Conservation (phyloP, 2,329 filamentous ascomycete genomes). For the Aspergillus sp. region DNA sequence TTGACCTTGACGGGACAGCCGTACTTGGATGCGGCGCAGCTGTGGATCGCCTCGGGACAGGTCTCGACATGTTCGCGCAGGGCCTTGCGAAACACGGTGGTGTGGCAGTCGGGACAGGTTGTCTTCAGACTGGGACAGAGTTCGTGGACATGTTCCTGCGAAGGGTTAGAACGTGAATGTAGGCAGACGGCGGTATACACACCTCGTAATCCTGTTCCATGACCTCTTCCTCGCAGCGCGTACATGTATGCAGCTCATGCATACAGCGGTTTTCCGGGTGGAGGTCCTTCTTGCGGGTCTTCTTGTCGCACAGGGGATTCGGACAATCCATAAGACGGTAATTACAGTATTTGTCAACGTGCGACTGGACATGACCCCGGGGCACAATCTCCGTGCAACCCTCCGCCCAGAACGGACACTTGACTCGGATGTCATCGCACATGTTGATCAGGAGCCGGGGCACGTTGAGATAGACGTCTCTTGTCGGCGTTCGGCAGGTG, state of each 20-base stretch:
- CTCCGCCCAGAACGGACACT: conserved; percentile 55
- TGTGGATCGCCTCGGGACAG: conserved; percentile 36
- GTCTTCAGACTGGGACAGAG: conserved; percentile 37
- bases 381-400: conserved; percentile 56
- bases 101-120: conserved; percentile 38
- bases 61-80: conserved; percentile 36
- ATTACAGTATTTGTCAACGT: conserved; percentile 61
- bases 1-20: conserved; percentile 43
- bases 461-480: conserved; percentile 41
- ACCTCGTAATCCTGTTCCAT: conserved; percentile 57
- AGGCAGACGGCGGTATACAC: conserved; percentile 11
- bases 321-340: conserved; percentile 56
- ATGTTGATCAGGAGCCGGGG: conserved; percentile 60
- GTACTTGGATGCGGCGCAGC: conserved; percentile 41
- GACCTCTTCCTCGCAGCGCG: conserved; percentile 52
- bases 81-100: conserved; percentile 30
- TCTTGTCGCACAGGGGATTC: conserved; percentile 48
- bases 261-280: conserved; percentile 50
- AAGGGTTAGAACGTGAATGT: neutral
- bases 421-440: conserved; percentile 60
- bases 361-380: conserved; percentile 57
- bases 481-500: conserved; percentile 52
- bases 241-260: conserved; percentile 53
- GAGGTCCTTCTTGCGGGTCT: conserved; percentile 57
- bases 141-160: conserved; percentile 36